Percentiles rank a stretch among this genome's conserved stretches.
Conservation (phyloP, 768 basidiomycete genomes). For the Tricholoma flavovirens region DNA sequence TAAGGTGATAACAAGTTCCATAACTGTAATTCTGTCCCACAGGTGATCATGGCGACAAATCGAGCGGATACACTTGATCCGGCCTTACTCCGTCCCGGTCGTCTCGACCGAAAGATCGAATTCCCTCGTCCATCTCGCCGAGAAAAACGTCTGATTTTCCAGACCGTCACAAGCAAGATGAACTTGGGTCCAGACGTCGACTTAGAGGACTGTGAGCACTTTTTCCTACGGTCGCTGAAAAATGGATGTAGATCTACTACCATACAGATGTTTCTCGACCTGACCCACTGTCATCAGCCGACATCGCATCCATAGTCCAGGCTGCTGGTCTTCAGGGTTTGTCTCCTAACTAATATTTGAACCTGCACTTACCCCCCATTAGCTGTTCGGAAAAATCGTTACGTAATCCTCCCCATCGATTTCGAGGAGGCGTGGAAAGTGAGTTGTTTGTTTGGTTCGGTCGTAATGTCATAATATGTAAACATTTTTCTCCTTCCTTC, state of each 20-base stretch:
- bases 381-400: slow-evolving; percentile 98
- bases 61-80: slow-evolving; percentile 97
- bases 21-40: slow-evolving; percentile 1
- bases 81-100: slow-evolving; percentile 93
- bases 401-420: slow-evolving; percentile 93
- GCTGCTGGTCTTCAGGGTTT: slow-evolving; percentile 94
- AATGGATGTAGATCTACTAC: slow-evolving; percentile 9
- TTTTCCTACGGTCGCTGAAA: background rate
- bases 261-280: slow-evolving; percentile 95
- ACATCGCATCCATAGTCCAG: slow-evolving; percentile 93
- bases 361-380: slow-evolving; percentile 5
- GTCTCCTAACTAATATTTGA: background rate
- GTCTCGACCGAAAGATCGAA: slow-evolving; percentile 97
- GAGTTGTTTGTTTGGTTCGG: slow-evolving; percentile 51
- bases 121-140: slow-evolving; percentile 92
- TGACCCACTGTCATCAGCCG: slow-evolving; percentile 91
- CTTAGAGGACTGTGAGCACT: slow-evolving; percentile 88
- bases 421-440: slow-evolving; percentile 99
- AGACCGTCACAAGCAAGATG: slow-evolving; percentile 96
- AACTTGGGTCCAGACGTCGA: slow-evolving; percentile 97
- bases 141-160: slow-evolving; percentile 96
- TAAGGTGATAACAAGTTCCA: background rate
- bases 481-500: slow-evolving; percentile 27
- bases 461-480: slow-evolving; percentile 19
- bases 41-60: slow-evolving; percentile 99